Evolutionary conservation across 805 yeast species (phyloP), one percentile per base, ranked within the genome.

Genomic region (Saccharomyces paradoxus): DNA sequence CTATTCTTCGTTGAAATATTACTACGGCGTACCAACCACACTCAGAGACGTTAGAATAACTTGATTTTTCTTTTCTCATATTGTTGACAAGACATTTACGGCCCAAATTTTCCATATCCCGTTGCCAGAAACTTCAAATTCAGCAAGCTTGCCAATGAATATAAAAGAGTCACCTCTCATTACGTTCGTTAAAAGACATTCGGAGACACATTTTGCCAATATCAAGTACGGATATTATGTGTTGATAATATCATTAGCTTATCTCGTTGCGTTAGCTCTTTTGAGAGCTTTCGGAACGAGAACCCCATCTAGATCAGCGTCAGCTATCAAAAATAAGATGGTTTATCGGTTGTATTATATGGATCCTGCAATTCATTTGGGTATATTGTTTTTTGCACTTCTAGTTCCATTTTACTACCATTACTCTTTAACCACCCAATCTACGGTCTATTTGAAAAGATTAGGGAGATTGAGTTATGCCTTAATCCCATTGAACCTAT

Each of bases 381-480:
- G 66, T 8, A 47, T 76, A 2, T 50, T 76, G 0, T 27, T 68
- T 14, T 60, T 64, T 0, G 53, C 79, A 48, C 68, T 62, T 48
- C 71, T 66, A 53, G 44, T 72, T 66, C 68, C 77, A 64, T 58
- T 74, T 63, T 51, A 56, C 67, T 22, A 14, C 37, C 50, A 71
- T 63, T 54, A 64, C 63, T 41, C 74, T 69, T 5, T 72, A 73
- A 31, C 41, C 14, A 56, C 55, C 2, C 57, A 66, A 44, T 46
- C 55, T 14, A 49, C 63, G 1, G 60, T 68, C 9, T 68, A 65
- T 53, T 60, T 78, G 31, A 86, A 84, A 63, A 71, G 92, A 50
- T 60, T 78, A 32, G 95, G 91, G 1, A 72, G 92, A 52, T 57
- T 86, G 9, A 72, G 84, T 1, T 84, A 81, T 61, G 77, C 78